A percentile compares a stretch with the other conserved stretches of the same genome.
These are phyloP conservation scores for Agrocybe praecox DNA, from an alignment of 768 basidiomycete species.

Conservation along the genomic window DNA sequence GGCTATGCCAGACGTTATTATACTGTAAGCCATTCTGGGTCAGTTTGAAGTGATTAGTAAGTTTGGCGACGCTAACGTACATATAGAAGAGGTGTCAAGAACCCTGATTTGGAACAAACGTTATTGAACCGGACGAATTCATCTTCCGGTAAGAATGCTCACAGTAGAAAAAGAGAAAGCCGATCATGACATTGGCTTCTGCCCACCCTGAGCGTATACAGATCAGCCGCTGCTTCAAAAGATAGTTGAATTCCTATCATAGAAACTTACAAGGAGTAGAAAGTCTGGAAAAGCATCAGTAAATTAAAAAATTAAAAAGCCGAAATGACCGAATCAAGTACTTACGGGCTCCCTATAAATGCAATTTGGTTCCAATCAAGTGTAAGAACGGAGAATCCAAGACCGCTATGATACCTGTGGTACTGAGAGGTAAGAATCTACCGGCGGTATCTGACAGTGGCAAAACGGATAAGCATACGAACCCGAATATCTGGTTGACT, in stretches of 20 bases:
- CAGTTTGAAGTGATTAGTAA: background rate
- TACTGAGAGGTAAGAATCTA: conserved; percentile 1
- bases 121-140: background rate
- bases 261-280: conserved; percentile 46
- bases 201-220: conserved; percentile 60
- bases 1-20: conserved; percentile 56
- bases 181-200: conserved; percentile 65
- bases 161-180: conserved; percentile 72
- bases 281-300: conserved; percentile 30
- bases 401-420: conserved; percentile 46
- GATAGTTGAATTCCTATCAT: background rate
- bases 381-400: conserved; percentile 54
- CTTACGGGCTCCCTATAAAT: conserved; percentile 66
- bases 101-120: conserved; percentile 32
- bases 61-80: conserved; percentile 25
- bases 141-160: conserved; percentile 14
- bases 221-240: background rate
- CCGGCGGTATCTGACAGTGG: background rate
- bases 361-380: conserved; percentile 74
- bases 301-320: conserved; percentile 2
- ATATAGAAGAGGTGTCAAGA: conserved; percentile 51
- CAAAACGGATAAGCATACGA: conserved; percentile 9
- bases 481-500: conserved; percentile 64
- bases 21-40: conserved; percentile 33
- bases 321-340: conserved; percentile 10